Evolutionary conservation across 495 filamentous ascomycete species (phyloP), one percentile per base, ranked within the genome.

Genomic region (Jackrogersella multiformis): DNA sequence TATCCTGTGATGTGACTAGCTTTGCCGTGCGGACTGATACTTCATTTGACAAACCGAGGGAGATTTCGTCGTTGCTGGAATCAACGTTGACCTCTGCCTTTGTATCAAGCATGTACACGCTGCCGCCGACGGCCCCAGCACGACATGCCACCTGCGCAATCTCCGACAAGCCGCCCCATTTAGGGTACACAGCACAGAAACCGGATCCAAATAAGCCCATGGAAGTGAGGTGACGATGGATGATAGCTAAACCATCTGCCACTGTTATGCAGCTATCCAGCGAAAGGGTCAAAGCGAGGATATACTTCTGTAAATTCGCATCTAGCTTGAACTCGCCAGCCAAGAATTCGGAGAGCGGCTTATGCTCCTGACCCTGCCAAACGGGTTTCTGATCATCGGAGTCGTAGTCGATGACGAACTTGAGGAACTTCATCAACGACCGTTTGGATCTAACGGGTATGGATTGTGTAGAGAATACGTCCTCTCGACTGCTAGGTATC

Each of bases 151-250:
- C 92, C 73, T 99, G 95, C 16, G 92, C 85, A 61, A 98, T 88
- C 77, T 99, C 95, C n/a, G 93, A 89, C 8, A 88, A 83, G 61
- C 96, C 93, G 18, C 95, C 95, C 89, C 94, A 99, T 79, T 95
- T 96, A 9, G 93, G 88, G 60, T 94, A 81, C 8, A 97, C 86
- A 45, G 89, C 88, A 30, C 92, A 90, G 74, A 97, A 97, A 4
- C 93, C 92, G 54, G 90, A 86, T 0, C 94, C 94, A 68, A 96
- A 92, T 1, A 92, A 74, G 20, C 94, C 94, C 70, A 97, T 92
- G 2, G 93, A 97, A 10, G 87, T 81, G 16, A 98, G 81, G 78
- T 99, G 94, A 44, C 89, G 86, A 69, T 89, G 86, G 52, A 98
- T 90, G 8, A 92, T 76, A 6, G 91, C 90, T 75, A 84, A 82